A percentile compares a stretch with the other conserved stretches of the same genome.
Conservation (phyloP, 225 moss, liverwort and hornwort genomes). For the Asterella californica region DNA sequence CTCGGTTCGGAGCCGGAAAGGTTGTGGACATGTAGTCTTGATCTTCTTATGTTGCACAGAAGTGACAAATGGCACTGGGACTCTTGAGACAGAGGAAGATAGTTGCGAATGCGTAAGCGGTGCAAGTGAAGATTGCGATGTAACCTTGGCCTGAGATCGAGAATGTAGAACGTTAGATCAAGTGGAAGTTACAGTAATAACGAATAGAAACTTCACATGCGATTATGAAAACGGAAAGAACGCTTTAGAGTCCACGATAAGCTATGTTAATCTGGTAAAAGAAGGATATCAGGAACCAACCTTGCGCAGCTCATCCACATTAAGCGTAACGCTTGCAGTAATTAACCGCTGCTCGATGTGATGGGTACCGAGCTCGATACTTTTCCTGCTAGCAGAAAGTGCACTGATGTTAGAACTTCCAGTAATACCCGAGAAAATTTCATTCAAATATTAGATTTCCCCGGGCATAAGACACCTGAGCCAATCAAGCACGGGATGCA, state of each 20-base stretch:
- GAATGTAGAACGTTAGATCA: background rate
- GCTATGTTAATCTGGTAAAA: too few relatives aligned
- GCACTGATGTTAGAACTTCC: background rate
- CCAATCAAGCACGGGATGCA: too few relatives aligned
- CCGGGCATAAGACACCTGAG: too few relatives aligned
- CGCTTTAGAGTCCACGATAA: background rate
- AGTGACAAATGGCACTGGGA: background rate
- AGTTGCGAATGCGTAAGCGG: slow-evolving; percentile 6
- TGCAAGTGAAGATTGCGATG: slow-evolving; percentile 7
- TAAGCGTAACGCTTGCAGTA: background rate
- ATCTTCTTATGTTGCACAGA: slow-evolving; percentile 35
- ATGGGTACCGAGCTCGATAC: slow-evolving; percentile 19
- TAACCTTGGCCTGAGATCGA: slow-evolving; percentile 9
- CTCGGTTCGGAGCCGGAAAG: slow-evolving; percentile 40
- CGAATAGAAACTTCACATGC: background rate
- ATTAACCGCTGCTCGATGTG: background rate
- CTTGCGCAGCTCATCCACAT: slow-evolving; percentile 8
- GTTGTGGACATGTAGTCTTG: slow-evolving; percentile 40
- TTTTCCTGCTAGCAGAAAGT: slow-evolving; percentile 10
- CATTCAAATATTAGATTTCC: background rate
- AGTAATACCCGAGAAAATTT: background rate
- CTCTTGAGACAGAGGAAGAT: slow-evolving; percentile 4
- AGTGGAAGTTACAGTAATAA: background rate
- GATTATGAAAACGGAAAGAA: background rate
- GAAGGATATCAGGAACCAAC: slow-evolving; percentile 4